A percentile compares a stretch with the other conserved stretches of the same genome.
Conservation (phyloP, 192 early-diverging fungal genomes). For the Diversispora epigaea region DNA sequence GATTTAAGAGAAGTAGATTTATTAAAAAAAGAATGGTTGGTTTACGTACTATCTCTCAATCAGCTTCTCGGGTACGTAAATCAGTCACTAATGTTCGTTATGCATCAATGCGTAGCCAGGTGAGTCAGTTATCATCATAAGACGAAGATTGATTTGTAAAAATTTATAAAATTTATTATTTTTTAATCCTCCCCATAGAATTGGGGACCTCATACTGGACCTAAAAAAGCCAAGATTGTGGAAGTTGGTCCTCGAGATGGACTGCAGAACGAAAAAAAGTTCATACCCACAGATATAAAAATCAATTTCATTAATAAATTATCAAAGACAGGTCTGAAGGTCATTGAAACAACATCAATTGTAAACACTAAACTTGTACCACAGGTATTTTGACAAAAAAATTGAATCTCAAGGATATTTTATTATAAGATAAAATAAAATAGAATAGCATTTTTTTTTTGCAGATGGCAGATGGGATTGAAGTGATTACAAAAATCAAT, state of each 20-base stretch:
- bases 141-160: too few relatives aligned
- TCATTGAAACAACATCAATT: constrained; percentile 91
- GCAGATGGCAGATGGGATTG: constrained; percentile 81
- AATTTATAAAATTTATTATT: too few relatives aligned
- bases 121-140: too few relatives aligned
- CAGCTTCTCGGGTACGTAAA: too few relatives aligned
- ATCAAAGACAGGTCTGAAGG: constrained; percentile 72
- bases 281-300: constrained; percentile 80
- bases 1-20: too few relatives aligned
- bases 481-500: constrained; percentile 72
- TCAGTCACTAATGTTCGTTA: too few relatives aligned
- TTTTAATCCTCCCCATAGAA: background rate
- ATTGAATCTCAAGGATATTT: too few relatives aligned
- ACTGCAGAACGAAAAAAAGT: constrained; percentile 89
- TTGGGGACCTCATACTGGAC: background rate
- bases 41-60: too few relatives aligned
- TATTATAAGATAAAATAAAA: background rate
- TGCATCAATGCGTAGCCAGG: too few relatives aligned
- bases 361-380: constrained; percentile 98
- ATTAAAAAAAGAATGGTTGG: too few relatives aligned
- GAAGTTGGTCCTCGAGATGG: constrained; percentile 97
- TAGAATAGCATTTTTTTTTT: background rate
- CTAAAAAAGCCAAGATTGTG: constrained; percentile 77
- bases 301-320: constrained; percentile 85
- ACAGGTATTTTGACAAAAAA: constrained; percentile 49